A percentile compares a stretch with the other conserved stretches of the same genome.
Evolutionary conservation across 1,284 basidiomycete genomes (phyloP).

Genomic region (Cutaneotrichosporon sp.): DNA sequence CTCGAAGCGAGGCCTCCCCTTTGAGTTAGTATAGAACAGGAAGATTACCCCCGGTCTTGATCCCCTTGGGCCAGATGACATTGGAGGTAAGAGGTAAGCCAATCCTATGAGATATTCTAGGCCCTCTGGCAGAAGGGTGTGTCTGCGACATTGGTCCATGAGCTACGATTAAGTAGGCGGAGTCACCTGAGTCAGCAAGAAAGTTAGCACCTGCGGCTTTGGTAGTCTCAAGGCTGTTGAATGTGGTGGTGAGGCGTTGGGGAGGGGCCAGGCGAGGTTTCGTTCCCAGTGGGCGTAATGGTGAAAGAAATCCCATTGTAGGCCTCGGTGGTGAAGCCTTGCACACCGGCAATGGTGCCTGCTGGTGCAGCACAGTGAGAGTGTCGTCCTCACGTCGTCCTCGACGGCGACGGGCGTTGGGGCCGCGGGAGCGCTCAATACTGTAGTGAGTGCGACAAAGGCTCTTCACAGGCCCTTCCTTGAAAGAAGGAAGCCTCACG

Average conservation of each 20-base stretch:
- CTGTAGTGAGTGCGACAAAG: no score
- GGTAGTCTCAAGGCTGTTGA: conserved; percentile 14
- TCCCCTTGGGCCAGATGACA: conserved; percentile 20
- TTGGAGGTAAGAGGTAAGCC: conserved; percentile 30
- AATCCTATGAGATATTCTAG: no score
- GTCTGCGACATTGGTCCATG: background rate
- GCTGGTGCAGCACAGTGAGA: conserved; percentile 7
- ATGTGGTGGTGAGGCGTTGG: conserved; percentile 46
- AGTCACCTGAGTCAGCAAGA: conserved; percentile 2
- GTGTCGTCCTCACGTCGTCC: background rate
- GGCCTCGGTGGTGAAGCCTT: conserved; percentile 3
- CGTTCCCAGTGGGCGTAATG: conserved; percentile 49
- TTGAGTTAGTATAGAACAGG: conserved; percentile 38
- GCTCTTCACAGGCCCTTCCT: no score
- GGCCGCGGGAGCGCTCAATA: no score
- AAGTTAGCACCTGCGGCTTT: conserved; percentile 7
- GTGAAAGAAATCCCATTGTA: conserved; percentile 60
- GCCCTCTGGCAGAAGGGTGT: conserved; percentile 16
- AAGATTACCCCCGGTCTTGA: conserved; percentile 21
- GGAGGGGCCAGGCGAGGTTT: conserved; percentile 42
- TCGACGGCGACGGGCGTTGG: background rate
- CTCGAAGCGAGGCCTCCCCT: conserved; percentile 31
- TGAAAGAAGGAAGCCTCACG: no score
- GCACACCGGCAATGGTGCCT: conserved; percentile 10
- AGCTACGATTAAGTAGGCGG: conserved; percentile 3